A percentile compares a stretch with the other conserved stretches of the same genome.
phyloP scores from a whole-genome alignment of 495 filamentous ascomycete genomes.

The Annulohypoxylon nitens region DNA sequence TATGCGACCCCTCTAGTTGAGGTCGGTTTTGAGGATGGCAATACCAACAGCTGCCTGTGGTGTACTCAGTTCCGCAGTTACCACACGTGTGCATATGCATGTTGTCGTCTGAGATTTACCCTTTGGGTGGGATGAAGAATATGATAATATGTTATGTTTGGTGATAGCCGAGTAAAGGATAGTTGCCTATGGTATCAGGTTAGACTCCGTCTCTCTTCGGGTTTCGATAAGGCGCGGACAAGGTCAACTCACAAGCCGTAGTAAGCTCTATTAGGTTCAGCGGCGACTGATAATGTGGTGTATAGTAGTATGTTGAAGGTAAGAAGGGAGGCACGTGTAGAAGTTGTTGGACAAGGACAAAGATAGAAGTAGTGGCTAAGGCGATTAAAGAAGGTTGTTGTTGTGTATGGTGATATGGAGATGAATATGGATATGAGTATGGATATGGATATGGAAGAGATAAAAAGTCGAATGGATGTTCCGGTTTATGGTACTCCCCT shows the following conservation, averaged over 20 bases:
- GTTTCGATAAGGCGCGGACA: neutral
- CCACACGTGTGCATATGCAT: conserved; percentile 54
- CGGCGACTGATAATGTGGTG: conserved; percentile 1
- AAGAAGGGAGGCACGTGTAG: conserved; percentile 32
- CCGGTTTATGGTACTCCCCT: conserved; percentile 24
- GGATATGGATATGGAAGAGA: conserved; percentile 34
- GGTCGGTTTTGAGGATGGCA: conserved; percentile 52
- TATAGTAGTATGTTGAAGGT: conserved; percentile 6
- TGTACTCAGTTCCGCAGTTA: conserved; percentile 54
- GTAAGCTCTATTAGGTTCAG: conserved; percentile 25
- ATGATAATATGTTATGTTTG: conserved; percentile 18
- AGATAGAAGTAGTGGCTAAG: conserved; percentile 29
- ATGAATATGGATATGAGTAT: conserved; percentile 5
- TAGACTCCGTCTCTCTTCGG: conserved; percentile 6
- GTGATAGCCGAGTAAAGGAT: conserved; percentile 9
- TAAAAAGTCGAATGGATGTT: conserved; percentile 28
- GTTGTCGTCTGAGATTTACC: conserved; percentile 32
- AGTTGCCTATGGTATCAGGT: conserved; percentile 27
- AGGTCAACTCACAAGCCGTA: conserved; percentile 32
- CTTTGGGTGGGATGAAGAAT: conserved; percentile 25
- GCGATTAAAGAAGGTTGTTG: conserved; percentile 32
- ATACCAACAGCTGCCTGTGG: conserved; percentile 55
- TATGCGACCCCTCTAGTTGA: conserved; percentile 29
- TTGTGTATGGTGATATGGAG: conserved; percentile 14
- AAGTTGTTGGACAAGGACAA: conserved; percentile 16